phyloP scores from a whole-genome alignment of 495 filamentous ascomycete genomes.

The Aspergillus campestris region DNA sequence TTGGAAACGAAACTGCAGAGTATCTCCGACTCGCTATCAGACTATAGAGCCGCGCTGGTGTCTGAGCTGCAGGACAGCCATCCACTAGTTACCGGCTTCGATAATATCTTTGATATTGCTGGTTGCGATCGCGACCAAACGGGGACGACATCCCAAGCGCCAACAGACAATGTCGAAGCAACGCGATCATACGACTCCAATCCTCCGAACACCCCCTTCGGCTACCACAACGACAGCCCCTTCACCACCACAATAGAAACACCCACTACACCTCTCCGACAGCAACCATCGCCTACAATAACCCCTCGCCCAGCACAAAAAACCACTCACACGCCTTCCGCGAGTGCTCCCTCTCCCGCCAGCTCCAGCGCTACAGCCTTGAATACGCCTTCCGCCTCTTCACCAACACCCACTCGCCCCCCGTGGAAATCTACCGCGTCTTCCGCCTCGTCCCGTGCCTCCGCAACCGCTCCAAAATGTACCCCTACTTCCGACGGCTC shows the following conservation, averaged over 20 bases:
- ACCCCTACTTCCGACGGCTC: constrained; percentile 29
- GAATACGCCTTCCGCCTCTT: constrained; percentile 55
- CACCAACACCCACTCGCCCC: constrained; percentile 40
- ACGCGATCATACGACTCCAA: too few relatives aligned
- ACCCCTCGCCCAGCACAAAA: background rate
- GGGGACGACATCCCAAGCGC: too few relatives aligned
- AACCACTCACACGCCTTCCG: constrained; percentile 23
- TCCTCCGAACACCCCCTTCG: too few relatives aligned
- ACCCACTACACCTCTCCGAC: background rate
- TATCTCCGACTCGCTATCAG: constrained; percentile 61
- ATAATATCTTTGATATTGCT: too few relatives aligned
- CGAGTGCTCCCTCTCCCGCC: constrained; percentile 58
- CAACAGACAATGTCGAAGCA: too few relatives aligned
- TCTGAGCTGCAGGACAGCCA: constrained; percentile 33
- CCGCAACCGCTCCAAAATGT: constrained; percentile 39
- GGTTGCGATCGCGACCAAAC: too few relatives aligned
- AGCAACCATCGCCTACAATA: background rate
- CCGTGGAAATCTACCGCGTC: constrained; percentile 41
- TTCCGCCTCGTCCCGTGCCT: constrained; percentile 61
- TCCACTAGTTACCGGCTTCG: constrained; percentile 3
- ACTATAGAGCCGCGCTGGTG: constrained; percentile 50
- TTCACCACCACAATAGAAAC: too few relatives aligned
- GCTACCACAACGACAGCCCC: too few relatives aligned
- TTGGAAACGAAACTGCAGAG: constrained; percentile 60
- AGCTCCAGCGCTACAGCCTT: constrained; percentile 56